Evolutionary conservation across 108 stramenopile species (phyloP), one percentile per base, ranked within the genome.

Genomic region (Cyclostephanos invisitatus): DNA sequence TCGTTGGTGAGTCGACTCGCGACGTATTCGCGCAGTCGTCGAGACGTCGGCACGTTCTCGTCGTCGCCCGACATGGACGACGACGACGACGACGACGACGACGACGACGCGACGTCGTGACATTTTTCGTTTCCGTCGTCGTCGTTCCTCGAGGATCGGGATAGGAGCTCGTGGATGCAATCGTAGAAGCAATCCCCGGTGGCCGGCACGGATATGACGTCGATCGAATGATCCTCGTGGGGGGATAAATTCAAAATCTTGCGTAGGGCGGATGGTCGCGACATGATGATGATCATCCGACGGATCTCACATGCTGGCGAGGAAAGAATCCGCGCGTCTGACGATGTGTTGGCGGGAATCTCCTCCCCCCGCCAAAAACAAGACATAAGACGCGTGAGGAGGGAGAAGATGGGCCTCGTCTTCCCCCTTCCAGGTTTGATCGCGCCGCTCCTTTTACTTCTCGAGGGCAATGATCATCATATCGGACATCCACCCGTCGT

Each of bases 101-200:
- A 11, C 40, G 40, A 40, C 40, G 40, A 40, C 11, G 40, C 7
- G 9, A 11, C 40, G 40, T 40, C 40, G 40, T 8, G 40, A 40
- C 36, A 37, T 37, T 3, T 11, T 3, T 0, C 40, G 4, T 32
- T 32, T 32, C 32, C 32, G 32, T n/a, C 36, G 40, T 77, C 20
- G 8, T n/a, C 0, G 48, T 18, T 46, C 8, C 27, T 55, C 18
- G 55, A 14, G 8, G 7, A 3, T 20, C 35, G 53, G 4, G 48
- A 36, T 10, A 80, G 20, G 1, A 80, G 59, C 25, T 50, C 60
- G 55, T 80, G 51, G 51, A 80, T 74, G 49, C 73, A 74, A 36
- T 80, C 73, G 22, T 74, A 80, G 40, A 80, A 64, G 73, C 78
- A 80, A 56, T 80, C 78, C 22, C 73, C 78, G 42, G 78, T 70